A percentile compares a stretch with the other conserved stretches of the same genome.
These are phyloP conservation scores for Metarhizium sp. DNA, from an alignment of 2,329 filamentous ascomycete genomes.

Conservation along the genomic window DNA sequence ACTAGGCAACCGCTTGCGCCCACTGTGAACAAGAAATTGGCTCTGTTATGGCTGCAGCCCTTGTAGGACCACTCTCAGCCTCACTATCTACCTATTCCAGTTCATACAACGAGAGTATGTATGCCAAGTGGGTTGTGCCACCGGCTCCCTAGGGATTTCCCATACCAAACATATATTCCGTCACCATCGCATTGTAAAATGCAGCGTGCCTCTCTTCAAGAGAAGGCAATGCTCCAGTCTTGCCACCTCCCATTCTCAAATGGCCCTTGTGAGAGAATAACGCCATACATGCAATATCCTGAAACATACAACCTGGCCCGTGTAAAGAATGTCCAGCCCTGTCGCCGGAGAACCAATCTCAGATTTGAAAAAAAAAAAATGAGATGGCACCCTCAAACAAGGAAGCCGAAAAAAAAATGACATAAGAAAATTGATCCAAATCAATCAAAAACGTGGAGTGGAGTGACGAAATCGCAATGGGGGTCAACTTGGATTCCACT, in stretches of 20 bases:
- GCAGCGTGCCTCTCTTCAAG: neutral
- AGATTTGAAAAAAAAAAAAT: neutral
- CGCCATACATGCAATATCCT: conserved; percentile 8
- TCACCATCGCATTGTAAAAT: neutral
- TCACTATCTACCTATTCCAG: neutral
- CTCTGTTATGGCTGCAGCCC: neutral
- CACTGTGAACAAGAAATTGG: neutral
- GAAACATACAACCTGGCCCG: conserved; percentile 2
- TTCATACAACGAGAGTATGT: neutral
- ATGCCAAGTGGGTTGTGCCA: conserved; percentile 5
- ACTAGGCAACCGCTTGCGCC: too few species aligned
- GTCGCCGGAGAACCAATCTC: neutral
- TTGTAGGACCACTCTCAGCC: neutral
- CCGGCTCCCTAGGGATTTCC: conserved; percentile 2
- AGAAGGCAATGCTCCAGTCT: neutral
- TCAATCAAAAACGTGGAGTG: conserved; percentile 23
- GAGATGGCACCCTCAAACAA: neutral
- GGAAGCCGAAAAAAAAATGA: neutral
- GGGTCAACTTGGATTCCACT: conserved; percentile 25
- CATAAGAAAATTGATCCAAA: conserved; percentile 5
- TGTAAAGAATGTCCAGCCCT: neutral
- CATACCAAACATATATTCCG: neutral
- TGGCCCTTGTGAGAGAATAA: neutral
- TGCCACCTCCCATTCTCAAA: conserved; percentile 1
- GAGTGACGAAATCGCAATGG: conserved; percentile 24